A percentile compares a stretch with the other conserved stretches of the same genome.
Evolutionary conservation across 257 asterid genomes (phyloP).

Genomic region (Nicotiana tomentosiformis): DNA sequence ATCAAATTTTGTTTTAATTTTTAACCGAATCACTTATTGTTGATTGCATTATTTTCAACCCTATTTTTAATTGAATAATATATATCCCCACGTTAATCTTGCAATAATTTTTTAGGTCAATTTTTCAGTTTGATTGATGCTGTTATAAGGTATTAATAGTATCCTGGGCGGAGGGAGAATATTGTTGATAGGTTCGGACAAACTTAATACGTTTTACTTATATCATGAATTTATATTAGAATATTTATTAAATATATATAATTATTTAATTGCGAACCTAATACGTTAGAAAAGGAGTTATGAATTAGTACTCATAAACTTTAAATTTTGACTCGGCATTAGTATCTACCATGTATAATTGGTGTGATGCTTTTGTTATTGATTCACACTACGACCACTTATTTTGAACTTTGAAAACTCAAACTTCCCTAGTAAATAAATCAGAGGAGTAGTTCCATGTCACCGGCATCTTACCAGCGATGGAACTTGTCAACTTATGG

Average conservation of each 20-base stretch:
- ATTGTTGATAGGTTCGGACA: too few relatives aligned
- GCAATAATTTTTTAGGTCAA: neutral
- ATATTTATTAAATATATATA: too few relatives aligned
- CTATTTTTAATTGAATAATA: neutral
- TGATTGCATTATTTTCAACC: conserved; percentile 2
- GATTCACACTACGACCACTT: neutral
- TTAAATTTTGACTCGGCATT: too few relatives aligned
- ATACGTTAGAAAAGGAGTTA: too few relatives aligned
- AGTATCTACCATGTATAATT: neutral
- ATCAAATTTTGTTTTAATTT: neutral
- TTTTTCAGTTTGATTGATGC: neutral
- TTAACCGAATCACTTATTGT: neutral
- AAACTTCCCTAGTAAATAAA: neutral
- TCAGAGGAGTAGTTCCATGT: neutral
- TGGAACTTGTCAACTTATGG: neutral
- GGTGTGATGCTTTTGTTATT: neutral
- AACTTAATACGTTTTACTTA: too few relatives aligned
- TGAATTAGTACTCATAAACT: too few relatives aligned
- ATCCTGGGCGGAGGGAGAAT: too few relatives aligned
- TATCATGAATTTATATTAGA: too few relatives aligned
- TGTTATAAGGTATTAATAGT: neutral
- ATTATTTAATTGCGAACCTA: too few relatives aligned
- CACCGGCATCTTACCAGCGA: neutral
- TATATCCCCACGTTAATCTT: conserved; percentile 5
- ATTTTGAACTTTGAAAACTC: neutral